Percentiles rank a stretch among this genome's conserved stretches.
Conservation (phyloP, 2,329 filamentous ascomycete species). For the Didymella segeticola region DNA sequence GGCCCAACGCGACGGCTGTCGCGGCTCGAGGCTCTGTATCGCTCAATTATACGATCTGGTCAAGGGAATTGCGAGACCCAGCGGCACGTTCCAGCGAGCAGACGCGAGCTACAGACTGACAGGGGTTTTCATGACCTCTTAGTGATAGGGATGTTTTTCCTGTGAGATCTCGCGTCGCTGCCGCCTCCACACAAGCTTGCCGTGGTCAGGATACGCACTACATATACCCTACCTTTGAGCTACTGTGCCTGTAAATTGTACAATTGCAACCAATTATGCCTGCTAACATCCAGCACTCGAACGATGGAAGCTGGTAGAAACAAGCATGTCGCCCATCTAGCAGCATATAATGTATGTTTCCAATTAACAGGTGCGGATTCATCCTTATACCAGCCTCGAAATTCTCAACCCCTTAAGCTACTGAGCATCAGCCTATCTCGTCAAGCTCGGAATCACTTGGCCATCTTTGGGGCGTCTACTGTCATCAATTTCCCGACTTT, state of each 20-base stretch:
- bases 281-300: too few relatives aligned
- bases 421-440: too few relatives aligned
- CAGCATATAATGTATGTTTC: too few relatives aligned
- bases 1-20: slow-evolving; percentile 1
- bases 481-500: background rate
- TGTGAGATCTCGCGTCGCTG: background rate
- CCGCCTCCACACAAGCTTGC: too few relatives aligned
- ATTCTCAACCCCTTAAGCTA: too few relatives aligned
- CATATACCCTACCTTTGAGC: background rate
- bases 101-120: background rate
- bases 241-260: too few relatives aligned
- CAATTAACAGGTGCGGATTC: too few relatives aligned
- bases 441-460: background rate
- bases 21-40: background rate
- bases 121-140: too few relatives aligned
- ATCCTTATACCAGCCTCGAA: too few relatives aligned
- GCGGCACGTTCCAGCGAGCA: background rate
- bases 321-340: too few relatives aligned
- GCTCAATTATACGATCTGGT: background rate
- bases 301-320: too few relatives aligned
- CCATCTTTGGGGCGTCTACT: background rate
- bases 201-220: background rate
- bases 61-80: background rate
- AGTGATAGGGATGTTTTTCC: background rate
- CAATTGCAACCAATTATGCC: too few relatives aligned